Conservation (phyloP, 2,329 filamentous ascomycete genomes). For the Knoxdaviesia capensis region DNA sequence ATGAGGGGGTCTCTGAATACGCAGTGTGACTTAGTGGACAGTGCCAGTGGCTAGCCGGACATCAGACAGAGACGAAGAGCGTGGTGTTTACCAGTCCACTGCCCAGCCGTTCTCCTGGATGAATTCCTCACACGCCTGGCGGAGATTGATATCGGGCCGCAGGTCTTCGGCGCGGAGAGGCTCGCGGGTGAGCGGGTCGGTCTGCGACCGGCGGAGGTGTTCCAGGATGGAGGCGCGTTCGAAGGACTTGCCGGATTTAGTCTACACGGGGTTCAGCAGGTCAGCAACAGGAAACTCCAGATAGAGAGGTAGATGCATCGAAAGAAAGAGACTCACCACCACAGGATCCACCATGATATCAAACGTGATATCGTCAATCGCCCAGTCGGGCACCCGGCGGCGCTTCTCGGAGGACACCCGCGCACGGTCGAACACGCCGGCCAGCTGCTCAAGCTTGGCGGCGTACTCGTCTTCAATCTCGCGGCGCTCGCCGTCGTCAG, state of each 20-base stretch:
- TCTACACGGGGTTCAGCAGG: slow-evolving; percentile 20
- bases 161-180: slow-evolving; percentile 49
- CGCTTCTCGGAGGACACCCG: slow-evolving; percentile 21
- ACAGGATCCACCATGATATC: slow-evolving; percentile 54
- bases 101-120: slow-evolving; percentile 78
- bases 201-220: slow-evolving; percentile 54
- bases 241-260: slow-evolving; percentile 76
- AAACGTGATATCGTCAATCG: slow-evolving; percentile 59
- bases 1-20: too few species aligned
- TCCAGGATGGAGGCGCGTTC: slow-evolving; percentile 73
- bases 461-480: slow-evolving; percentile 27
- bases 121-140: slow-evolving; percentile 69
- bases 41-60: too few species aligned
- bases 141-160: slow-evolving; percentile 62
- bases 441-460: slow-evolving; percentile 22
- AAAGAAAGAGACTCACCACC: slow-evolving; percentile 18
- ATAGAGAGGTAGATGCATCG: background rate
- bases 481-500: slow-evolving; percentile 23
- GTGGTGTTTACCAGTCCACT: slow-evolving; percentile 51
- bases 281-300: background rate
- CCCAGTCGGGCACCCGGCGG: slow-evolving; percentile 52
- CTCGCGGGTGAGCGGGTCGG: slow-evolving; percentile 71
- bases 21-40: too few species aligned
- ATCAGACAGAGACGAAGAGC: too few species aligned
- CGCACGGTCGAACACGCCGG: slow-evolving; percentile 30